A percentile compares a stretch with the other conserved stretches of the same genome.
Conservation (phyloP, 2,329 filamentous ascomycete species). For the Zasmidium angulare region DNA sequence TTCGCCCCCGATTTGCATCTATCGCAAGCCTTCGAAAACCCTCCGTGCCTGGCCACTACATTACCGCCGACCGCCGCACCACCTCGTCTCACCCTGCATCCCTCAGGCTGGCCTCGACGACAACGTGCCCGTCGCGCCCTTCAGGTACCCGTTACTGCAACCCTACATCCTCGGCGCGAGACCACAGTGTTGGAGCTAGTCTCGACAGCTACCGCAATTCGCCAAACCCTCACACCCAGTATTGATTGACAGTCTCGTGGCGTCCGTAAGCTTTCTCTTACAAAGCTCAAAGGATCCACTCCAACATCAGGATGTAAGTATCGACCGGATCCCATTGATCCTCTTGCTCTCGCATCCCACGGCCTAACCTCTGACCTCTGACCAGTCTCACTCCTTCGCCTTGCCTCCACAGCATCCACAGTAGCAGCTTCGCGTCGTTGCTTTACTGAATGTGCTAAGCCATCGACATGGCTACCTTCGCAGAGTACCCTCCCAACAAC, state of each 20-base stretch:
- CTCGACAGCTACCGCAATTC: conserved; percentile 4
- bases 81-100: conserved; percentile 4
- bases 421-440: neutral
- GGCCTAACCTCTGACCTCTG: neutral
- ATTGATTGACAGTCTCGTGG: conserved; percentile 4
- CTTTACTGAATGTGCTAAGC: conserved; percentile 1
- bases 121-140: neutral
- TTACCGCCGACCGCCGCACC: neutral
- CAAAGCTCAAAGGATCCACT: conserved; percentile 5
- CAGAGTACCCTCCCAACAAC: conserved; percentile 29
- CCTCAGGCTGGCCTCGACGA: conserved; percentile 15
- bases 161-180: conserved; percentile 8
- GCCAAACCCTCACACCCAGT: conserved; percentile 5
- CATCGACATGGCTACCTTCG: conserved; percentile 31
- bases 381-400: neutral
- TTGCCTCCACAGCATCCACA: neutral
- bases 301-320: neutral
- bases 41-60: conserved; percentile 2
- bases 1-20: conserved; percentile 28
- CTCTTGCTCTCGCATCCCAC: neutral
- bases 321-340: neutral
- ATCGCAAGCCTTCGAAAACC: conserved; percentile 14
- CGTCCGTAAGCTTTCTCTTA: conserved; percentile 5
- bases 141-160: conserved; percentile 21
- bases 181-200: conserved; percentile 6